phyloP scores from a whole-genome alignment of 768 basidiomycete genomes.

The Pulveroboletus ravenelii region DNA sequence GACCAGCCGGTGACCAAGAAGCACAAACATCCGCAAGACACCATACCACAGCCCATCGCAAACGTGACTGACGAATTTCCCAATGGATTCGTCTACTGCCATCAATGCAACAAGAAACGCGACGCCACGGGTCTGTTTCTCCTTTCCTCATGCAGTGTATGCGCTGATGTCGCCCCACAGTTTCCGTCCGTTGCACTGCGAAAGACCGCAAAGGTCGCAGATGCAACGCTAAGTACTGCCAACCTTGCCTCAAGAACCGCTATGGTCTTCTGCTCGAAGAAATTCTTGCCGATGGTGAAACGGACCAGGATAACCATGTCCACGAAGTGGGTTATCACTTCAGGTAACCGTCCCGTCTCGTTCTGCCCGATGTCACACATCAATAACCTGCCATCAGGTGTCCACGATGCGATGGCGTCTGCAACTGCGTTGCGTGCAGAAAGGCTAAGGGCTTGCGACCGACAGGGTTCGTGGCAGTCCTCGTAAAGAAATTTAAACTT shows the following conservation, averaged over 20 bases:
- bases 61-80: constrained; percentile 30
- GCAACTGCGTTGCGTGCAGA: constrained; percentile 64
- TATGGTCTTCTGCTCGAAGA: constrained; percentile 46
- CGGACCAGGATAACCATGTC: constrained; percentile 25
- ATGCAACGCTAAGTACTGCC: constrained; percentile 61
- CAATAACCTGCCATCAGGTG: constrained; percentile 43
- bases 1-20: constrained; percentile 20
- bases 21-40: constrained; percentile 28
- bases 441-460: constrained; percentile 58
- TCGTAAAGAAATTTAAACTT: constrained; percentile 2
- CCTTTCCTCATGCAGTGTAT: neutral
- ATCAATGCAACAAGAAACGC: constrained; percentile 66
- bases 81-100: constrained; percentile 52
- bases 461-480: constrained; percentile 43
- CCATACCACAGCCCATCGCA: constrained; percentile 11
- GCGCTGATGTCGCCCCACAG: constrained; percentile 20
- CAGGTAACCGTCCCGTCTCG: constrained; percentile 37
- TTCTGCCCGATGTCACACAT: constrained; percentile 8
- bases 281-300: constrained; percentile 38
- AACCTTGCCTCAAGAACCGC: constrained; percentile 59
- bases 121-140: constrained; percentile 42
- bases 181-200: constrained; percentile 36
- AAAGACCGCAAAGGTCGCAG: constrained; percentile 32
- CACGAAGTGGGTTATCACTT: constrained; percentile 41
- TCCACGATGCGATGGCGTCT: constrained; percentile 59